Conservation (phyloP, 345 rosid species). For the Salix dunnii region DNA sequence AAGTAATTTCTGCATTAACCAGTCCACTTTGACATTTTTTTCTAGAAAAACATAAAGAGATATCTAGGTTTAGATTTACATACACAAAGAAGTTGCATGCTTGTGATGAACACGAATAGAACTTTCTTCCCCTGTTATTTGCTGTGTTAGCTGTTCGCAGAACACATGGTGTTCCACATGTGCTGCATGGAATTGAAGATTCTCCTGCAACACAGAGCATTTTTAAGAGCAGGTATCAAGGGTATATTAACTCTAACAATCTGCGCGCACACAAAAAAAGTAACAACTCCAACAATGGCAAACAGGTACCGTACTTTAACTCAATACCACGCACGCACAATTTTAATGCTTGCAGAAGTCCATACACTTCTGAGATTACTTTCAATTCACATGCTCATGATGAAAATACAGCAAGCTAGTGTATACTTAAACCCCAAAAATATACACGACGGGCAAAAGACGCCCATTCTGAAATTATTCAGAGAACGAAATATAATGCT, state of each 20-base stretch:
- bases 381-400: neutral
- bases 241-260: neutral
- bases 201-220: constrained; percentile 53
- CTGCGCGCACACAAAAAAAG: too few species aligned
- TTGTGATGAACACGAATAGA: constrained; percentile 74
- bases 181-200: constrained; percentile 52
- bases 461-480: too few species aligned
- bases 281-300: too few species aligned
- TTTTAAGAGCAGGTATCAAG: neutral
- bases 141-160: constrained; percentile 82
- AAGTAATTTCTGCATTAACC: too few species aligned
- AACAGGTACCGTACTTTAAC: neutral
- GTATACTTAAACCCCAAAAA: too few species aligned
- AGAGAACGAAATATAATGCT: too few species aligned
- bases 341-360: neutral
- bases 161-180: constrained; percentile 63
- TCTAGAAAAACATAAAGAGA: neutral
- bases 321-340: neutral
- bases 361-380: neutral
- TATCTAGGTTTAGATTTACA: constrained; percentile 17
- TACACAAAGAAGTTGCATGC: constrained; percentile 90
- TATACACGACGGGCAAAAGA: too few species aligned
- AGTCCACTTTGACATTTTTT: neutral
- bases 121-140: constrained; percentile 85
- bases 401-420: neutral